Percentiles rank a stretch among this genome's conserved stretches.
Evolutionary conservation across 371 early-diverging fungal genomes (phyloP).

Genomic region (Syncephalastrum racemosum): DNA sequence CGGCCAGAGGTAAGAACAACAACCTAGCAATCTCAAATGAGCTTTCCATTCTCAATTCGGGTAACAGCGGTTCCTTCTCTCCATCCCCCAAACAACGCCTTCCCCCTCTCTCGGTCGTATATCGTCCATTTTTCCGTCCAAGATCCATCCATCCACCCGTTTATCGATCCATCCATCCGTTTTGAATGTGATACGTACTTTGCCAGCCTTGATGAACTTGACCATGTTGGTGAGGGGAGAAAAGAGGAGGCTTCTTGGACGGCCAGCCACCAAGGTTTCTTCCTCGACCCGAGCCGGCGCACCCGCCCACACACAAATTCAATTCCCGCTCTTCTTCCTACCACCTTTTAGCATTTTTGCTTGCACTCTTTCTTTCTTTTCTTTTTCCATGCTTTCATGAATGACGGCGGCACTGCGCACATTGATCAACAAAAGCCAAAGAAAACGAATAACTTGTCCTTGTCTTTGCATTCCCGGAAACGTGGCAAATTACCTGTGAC

Average conservation of each 20-base stretch:
- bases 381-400: too few species aligned
- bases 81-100: slow-evolving; percentile 2
- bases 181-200: slow-evolving; percentile 38
- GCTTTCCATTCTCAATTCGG: slow-evolving; percentile 2
- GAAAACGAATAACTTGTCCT: too few species aligned
- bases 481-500: too few species aligned
- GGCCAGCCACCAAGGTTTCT: slow-evolving; percentile 5
- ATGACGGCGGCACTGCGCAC: too few species aligned
- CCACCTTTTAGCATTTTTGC: too few species aligned
- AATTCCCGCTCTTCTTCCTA: too few species aligned
- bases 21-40: slow-evolving; percentile 64
- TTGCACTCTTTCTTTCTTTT: too few species aligned
- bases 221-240: slow-evolving; percentile 57
- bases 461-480: too few species aligned
- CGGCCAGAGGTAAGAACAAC: slow-evolving; percentile 97
- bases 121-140: not conserved
- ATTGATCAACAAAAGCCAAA: too few species aligned
- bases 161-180: slow-evolving; percentile 27
- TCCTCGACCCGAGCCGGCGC: not conserved
- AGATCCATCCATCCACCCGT: slow-evolving; percentile 28
- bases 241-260: slow-evolving; percentile 15
- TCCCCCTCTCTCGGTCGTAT: not conserved
- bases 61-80: not conserved
- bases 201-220: slow-evolving; percentile 79
- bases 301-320: too few species aligned